These are phyloP conservation scores for Endogone sp. DNA, from an alignment of 192 early-diverging fungal genomes.

Conservation along the genomic window DNA sequence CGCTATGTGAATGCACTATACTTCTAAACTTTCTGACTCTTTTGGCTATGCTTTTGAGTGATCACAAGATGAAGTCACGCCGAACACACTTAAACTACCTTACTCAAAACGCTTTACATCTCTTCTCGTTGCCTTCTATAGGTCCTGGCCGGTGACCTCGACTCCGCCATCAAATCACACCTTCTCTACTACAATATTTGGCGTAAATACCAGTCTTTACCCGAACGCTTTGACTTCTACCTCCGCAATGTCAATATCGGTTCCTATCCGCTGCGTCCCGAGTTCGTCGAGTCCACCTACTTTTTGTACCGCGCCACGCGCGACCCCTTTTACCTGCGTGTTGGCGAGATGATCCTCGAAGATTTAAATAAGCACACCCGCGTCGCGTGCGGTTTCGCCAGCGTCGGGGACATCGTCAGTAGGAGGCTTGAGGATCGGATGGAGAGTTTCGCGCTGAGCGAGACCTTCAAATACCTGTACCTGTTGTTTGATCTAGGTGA, in stretches of 20 bases:
- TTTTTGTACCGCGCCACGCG: slow-evolving; percentile 86
- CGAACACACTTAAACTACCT: too few relatives aligned
- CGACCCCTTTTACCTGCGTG: slow-evolving; percentile 86
- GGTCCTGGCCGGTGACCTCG: slow-evolving; percentile 83
- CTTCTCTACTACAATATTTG: slow-evolving; percentile 85
- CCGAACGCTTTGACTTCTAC: slow-evolving; percentile 84
- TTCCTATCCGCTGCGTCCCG: slow-evolving; percentile 86
- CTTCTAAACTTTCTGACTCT: background rate
- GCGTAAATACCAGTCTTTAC: slow-evolving; percentile 78
- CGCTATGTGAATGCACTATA: background rate
- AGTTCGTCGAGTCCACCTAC: slow-evolving; percentile 94
- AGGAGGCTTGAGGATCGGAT: slow-evolving; percentile 75
- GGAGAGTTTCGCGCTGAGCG: slow-evolving; percentile 93
- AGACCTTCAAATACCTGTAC: slow-evolving; percentile 97
- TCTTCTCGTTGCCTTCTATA: too few relatives aligned
- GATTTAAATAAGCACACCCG: slow-evolving; percentile 73
- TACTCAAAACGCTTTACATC: too few relatives aligned
- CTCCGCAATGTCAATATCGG: slow-evolving; percentile 56
- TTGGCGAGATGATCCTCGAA: slow-evolving; percentile 81
- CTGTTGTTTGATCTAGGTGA: slow-evolving; percentile 86
- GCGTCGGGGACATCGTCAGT: slow-evolving; percentile 59
- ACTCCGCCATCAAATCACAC: slow-evolving; percentile 79
- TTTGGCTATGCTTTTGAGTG: too few relatives aligned
- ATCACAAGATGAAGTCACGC: too few relatives aligned
- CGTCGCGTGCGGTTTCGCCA: slow-evolving; percentile 79